Evolutionary conservation across 805 yeast genomes (phyloP), one percentile per base, ranked within the genome.

Genomic region (Grigorovia transvaalensis): DNA sequence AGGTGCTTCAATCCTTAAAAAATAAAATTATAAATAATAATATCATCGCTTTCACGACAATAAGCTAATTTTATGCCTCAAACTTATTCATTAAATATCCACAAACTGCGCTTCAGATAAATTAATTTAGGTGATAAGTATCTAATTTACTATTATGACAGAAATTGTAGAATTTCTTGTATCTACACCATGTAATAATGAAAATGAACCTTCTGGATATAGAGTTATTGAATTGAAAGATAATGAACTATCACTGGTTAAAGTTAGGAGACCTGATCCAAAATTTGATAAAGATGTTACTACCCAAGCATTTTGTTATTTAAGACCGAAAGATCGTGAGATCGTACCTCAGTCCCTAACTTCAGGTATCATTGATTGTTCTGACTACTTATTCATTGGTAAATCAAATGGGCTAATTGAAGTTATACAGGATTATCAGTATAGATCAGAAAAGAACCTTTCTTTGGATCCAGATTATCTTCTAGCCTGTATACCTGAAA

Each of bases 351-450:
- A 27, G 5, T 40, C 38, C 30, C 19, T 46, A 13, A 51, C 55
- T 38, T 30, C 40, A 8, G 44, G 50, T 15, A 30, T 47, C 5
- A 38, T 54, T 44, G 64, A 63, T 46, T 46, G 52, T 27, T 60
- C 63, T 13, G 68, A 65, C 51, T 64, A 61, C 52, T 49, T 65
- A 57, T 35, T 65, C 13, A 42, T 64, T n/a, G 64, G 60, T 0
- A 63, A 59, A 50, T 57, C 61, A 12, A 60, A 59, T 55, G 68
- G 69, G 4, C 50, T 59, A 19, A 59, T 65, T 18, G 68, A 63
- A 47, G 53, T 65, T n/a, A 52, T 62, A 4, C 51, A 50, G 38
- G 63, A 64, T 51, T 63, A 56, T 45, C 54, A 55, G 29, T 56
- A 53, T 33, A 59, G 59, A 48, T 9, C 58, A 4, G 41, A 49